These are phyloP conservation scores for Myxozyma melibiosi DNA, from an alignment of 805 yeast genomes.

Conservation along the genomic window DNA sequence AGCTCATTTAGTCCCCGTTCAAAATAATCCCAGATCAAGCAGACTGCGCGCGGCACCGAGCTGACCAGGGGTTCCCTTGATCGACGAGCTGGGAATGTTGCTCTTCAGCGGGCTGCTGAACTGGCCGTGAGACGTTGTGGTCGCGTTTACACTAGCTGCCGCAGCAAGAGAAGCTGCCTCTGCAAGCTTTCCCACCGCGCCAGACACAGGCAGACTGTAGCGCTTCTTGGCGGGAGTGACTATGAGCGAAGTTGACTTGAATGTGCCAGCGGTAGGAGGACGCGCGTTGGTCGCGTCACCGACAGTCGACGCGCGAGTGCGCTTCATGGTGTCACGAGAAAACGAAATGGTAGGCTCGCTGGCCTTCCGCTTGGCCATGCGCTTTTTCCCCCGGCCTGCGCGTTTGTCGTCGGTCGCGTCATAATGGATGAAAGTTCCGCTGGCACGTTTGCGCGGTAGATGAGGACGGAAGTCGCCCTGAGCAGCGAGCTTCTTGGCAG, in stretches of 20 bases:
- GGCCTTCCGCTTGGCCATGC: not conserved
- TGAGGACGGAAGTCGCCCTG: slow-evolving; percentile 10
- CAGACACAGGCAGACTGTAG: not conserved
- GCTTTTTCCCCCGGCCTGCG: not conserved
- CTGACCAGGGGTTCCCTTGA: slow-evolving; percentile 36
- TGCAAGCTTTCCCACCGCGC: not conserved
- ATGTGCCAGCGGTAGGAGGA: not conserved
- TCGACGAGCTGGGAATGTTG: slow-evolving; percentile 28
- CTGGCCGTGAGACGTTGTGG: not conserved
- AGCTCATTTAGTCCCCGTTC: too few species aligned
- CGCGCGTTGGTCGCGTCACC: not conserved
- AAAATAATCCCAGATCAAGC: slow-evolving; percentile 32
- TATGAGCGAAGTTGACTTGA: not conserved
- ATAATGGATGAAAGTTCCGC: slow-evolving; percentile 6
- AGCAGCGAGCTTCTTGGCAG: slow-evolving; percentile 19
- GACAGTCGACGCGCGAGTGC: not conserved
- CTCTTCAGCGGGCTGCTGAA: slow-evolving; percentile 34
- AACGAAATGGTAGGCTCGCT: not conserved
- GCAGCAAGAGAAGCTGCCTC: slow-evolving; percentile 5
- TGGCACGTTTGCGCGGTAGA: slow-evolving; percentile 11
- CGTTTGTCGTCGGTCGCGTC: not conserved
- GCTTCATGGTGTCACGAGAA: not conserved
- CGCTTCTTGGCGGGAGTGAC: slow-evolving; percentile 20
- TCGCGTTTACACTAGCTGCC: not conserved
- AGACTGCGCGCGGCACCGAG: slow-evolving; percentile 37